Conservation (phyloP, 768 basidiomycete species). For the Pisolithus sp. region DNA sequence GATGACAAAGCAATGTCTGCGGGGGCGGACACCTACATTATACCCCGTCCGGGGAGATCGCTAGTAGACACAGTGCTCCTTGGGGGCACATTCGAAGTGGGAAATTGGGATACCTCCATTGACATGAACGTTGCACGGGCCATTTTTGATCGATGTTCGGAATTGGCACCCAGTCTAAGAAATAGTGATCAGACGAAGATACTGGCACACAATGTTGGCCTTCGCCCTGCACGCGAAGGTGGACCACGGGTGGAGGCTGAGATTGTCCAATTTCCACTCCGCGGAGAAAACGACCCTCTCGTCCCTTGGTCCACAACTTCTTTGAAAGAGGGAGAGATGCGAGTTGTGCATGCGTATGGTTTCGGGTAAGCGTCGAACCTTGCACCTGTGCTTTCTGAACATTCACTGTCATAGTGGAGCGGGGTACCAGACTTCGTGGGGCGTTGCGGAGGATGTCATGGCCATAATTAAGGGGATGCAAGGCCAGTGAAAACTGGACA, state of each 20-base stretch:
- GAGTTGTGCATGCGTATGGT: conserved; percentile 55
- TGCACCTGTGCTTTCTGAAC: neutral
- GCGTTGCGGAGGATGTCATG: conserved; percentile 36
- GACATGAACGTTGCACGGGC: conserved; percentile 33
- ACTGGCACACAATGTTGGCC: conserved; percentile 49
- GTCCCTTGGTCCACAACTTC: conserved; percentile 13
- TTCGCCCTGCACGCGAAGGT: conserved; percentile 49
- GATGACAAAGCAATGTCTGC: conserved; percentile 11
- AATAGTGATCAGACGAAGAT: conserved; percentile 34
- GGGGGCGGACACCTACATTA: conserved; percentile 47
- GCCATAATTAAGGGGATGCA: conserved; percentile 13
- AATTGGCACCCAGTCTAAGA: conserved; percentile 31
- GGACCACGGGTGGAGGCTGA: conserved; percentile 54
- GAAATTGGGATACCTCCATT: conserved; percentile 48
- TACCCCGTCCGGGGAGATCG: conserved; percentile 46
- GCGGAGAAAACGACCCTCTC: conserved; percentile 10
- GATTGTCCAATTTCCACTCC: conserved; percentile 30
- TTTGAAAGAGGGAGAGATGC: conserved; percentile 18
- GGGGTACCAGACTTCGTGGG: conserved; percentile 40
- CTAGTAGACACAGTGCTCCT: conserved; percentile 42
- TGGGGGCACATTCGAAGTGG: conserved; percentile 49
- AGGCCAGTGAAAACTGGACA: too few species aligned
- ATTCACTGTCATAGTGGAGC: conserved; percentile 17
- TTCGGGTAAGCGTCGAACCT: conserved; percentile 37
- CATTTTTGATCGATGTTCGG: conserved; percentile 43